Base-by-base conservation (phyloP, 768 basidiomycete genomes). In the Rhizopogon roseolus region DNA sequence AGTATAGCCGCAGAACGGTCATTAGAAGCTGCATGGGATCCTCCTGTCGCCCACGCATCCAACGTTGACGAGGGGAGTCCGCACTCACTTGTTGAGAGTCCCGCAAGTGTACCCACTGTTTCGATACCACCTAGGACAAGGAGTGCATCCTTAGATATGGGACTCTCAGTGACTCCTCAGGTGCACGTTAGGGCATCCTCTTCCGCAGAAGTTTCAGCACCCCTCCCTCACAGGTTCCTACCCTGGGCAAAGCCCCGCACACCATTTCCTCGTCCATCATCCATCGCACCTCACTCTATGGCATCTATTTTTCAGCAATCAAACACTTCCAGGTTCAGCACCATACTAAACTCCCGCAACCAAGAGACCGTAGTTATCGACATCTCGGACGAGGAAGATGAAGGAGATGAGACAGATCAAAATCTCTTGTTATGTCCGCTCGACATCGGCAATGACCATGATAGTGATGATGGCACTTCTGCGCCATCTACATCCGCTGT, bases 301-400 rank as follows among this genome's bases (percentile, higher is more conserved):
- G 13, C 53, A 49, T 39, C 50, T 46, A 19, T 17, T 51, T 2
- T 54, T 27, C 36, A 45, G 54, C 22, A 50, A 27, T 25, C 44
- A 53, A 11, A 13, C 22, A 50, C 59, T n/a, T 66, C 64, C 32
- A 64, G 60, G 38, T 71, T 71, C 54, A 65, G 60, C 49, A 60
- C 67, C 11, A 50, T 54, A 13, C 59, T 68, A 53, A 57, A 40
- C 41, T n/a, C 57, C 42, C 66, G 60, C 5, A 53, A 25, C 45
- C 62, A 60, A 19, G 61, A 69, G 49, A 50, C 65, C 14, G 57
- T 71, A 42, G 53, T n/a, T 37, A 70, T 70, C 39, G 64, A 71
- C 25, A 67, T 69, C 19, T 64, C 64, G 6, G 70, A 65, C 44
- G 66, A 68, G 1, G 68, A 66, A 3, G 63, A 61, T 0, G 60